Percentiles rank a stretch among this genome's conserved stretches.
Evolutionary conservation across 129 eudicot genomes (phyloP).

Genomic region (Artemisia argyi): DNA sequence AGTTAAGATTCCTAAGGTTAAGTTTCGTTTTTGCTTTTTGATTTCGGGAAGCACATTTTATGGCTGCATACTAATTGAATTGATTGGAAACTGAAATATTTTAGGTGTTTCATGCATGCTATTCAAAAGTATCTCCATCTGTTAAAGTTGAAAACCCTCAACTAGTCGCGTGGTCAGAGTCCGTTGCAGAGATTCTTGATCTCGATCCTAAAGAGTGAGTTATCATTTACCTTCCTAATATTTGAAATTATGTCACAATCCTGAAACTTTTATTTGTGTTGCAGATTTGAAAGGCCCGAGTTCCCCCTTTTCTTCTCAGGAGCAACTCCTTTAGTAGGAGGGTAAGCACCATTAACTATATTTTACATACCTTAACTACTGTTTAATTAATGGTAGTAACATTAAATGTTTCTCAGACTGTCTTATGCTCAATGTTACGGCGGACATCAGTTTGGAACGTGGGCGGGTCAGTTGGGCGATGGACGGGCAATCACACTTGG

Average conservation of each 20-base stretch:
- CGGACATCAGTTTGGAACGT: constrained; percentile 96
- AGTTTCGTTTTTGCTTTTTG: not conserved
- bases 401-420: constrained; percentile 35
- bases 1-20: too few relatives aligned
- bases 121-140: constrained; percentile 86
- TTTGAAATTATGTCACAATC: not conserved
- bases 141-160: constrained; percentile 91
- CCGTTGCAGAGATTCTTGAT: constrained; percentile 80
- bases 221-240: not conserved
- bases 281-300: constrained; percentile 85
- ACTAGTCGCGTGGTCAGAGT: constrained; percentile 92
- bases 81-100: not conserved
- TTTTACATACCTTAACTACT: too few relatives aligned
- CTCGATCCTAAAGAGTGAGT: constrained; percentile 87
- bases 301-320: constrained; percentile 80
- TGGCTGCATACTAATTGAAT: not conserved
- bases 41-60: not conserved
- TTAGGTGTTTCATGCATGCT: constrained; percentile 87
- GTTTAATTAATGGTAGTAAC: not conserved
- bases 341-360: constrained; percentile 35
- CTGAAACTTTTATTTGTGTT: constrained; percentile 21
- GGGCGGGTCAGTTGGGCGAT: constrained; percentile 99
- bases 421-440: constrained; percentile 98
- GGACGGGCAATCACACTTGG: constrained; percentile 98
- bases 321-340: constrained; percentile 77